Evolutionary conservation across 2,329 filamentous ascomycete species (phyloP).

Genomic region (Aschersonia sp.): DNA sequence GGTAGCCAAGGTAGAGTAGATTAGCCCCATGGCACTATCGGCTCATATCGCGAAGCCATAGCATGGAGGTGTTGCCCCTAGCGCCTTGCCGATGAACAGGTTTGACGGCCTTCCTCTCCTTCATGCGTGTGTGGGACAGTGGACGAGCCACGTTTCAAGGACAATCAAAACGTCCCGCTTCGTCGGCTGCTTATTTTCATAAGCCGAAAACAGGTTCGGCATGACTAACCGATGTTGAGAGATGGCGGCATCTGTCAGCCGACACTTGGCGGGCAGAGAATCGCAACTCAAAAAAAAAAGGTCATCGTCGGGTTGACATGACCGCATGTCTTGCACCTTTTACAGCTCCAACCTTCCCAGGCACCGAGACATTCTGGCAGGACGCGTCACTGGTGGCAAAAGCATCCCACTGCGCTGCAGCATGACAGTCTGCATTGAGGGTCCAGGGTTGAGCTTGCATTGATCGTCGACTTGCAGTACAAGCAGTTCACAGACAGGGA

Average conservation of each 20-base stretch:
- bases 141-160: neutral
- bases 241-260: no score
- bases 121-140: neutral
- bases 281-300: no score
- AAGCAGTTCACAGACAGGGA: neutral
- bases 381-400: neutral
- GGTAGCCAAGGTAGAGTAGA: neutral
- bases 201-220: neutral
- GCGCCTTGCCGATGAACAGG: neutral
- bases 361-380: no score
- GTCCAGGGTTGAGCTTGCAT: neutral
- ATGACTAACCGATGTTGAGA: neutral
- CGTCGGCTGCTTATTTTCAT: neutral
- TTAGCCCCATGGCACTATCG: neutral
- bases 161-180: neutral
- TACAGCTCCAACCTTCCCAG: no score
- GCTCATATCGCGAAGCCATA: neutral
- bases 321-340: no score
- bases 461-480: neutral
- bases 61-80: neutral
- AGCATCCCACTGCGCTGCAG: neutral
- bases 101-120: neutral
- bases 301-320: no score
- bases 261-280: no score
- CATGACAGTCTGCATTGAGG: no score